phyloP scores from a whole-genome alignment of 2,329 filamentous ascomycete species.

The Septoria petroselini region DNA sequence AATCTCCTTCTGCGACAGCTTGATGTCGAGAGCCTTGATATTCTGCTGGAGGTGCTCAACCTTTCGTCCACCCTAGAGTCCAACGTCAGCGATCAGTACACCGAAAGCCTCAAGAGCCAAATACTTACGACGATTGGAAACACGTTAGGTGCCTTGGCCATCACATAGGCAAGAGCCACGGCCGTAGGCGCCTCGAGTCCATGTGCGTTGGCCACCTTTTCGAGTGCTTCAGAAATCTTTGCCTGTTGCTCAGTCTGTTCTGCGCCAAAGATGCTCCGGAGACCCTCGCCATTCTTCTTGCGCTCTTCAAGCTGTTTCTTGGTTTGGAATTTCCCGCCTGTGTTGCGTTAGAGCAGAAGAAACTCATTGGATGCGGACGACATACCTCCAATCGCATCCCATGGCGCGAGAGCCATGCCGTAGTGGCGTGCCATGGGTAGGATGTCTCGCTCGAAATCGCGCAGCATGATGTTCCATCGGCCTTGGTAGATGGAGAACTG shows the following conservation, averaged over 20 bases:
- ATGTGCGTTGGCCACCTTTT: conserved; percentile 57
- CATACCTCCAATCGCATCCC: conserved; percentile 46
- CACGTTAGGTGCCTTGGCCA: conserved; percentile 57
- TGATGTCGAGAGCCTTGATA: conserved; percentile 63
- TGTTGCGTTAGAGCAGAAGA: conserved; percentile 27
- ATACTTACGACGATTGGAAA: conserved; percentile 54
- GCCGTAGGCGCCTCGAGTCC: conserved; percentile 40
- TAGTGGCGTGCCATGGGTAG: conserved; percentile 45
- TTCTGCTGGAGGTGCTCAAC: conserved; percentile 67
- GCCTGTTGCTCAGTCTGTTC: conserved; percentile 47
- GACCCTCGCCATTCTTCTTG: conserved; percentile 39
- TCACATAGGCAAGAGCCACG: conserved; percentile 64
- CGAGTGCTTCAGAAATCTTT: conserved; percentile 57
- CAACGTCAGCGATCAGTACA: background rate
- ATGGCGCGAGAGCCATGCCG: conserved; percentile 53
- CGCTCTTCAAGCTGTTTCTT: conserved; percentile 47
- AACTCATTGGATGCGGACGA: conserved; percentile 6
- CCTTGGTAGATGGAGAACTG: conserved; percentile 40
- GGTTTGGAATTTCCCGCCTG: conserved; percentile 44
- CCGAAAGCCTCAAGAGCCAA: background rate
- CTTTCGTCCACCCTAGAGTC: conserved; percentile 57
- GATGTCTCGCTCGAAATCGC: conserved; percentile 47
- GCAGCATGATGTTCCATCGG: conserved; percentile 43
- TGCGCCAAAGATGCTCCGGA: conserved; percentile 29
- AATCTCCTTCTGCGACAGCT: conserved; percentile 61